Conservation (phyloP, 2,329 filamentous ascomycete genomes). For the Cladophialophora yegresii region DNA sequence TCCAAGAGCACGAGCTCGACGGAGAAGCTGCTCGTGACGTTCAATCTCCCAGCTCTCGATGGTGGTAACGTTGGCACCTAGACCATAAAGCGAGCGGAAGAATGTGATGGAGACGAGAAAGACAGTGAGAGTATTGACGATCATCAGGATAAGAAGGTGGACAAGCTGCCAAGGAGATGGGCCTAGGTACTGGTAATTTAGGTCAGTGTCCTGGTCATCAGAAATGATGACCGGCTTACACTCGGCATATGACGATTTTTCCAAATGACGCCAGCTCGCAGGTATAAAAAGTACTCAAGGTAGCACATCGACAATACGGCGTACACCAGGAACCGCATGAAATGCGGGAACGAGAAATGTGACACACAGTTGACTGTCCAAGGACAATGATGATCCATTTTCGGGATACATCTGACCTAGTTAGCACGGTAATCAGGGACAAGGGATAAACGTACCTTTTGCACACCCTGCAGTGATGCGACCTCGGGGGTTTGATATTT, state of each 20-base stretch:
- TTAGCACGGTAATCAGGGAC: conserved; percentile 12
- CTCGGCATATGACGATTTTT: conserved; percentile 57
- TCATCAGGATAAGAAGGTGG: conserved; percentile 58
- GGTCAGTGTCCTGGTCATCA: conserved; percentile 25
- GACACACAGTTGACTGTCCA: conserved; percentile 69
- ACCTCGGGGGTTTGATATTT: conserved; percentile 61
- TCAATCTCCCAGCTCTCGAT: conserved; percentile 66
- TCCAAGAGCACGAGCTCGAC: conserved; percentile 53
- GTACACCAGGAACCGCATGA: conserved; percentile 64
- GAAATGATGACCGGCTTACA: conserved; percentile 44
- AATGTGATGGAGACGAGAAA: conserved; percentile 59
- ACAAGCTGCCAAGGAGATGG: conserved; percentile 55
- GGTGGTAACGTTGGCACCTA: conserved; percentile 62
- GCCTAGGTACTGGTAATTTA: conserved; percentile 56
- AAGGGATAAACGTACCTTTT: conserved; percentile 51
- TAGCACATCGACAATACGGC: conserved; percentile 60
- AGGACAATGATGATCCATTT: conserved; percentile 69
- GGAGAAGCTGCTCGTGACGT: conserved; percentile 50
- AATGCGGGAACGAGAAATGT: conserved; percentile 66
- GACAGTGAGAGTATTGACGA: conserved; percentile 59
- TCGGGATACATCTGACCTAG: conserved; percentile 59
- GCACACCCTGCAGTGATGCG: conserved; percentile 67
- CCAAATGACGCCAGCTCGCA: conserved; percentile 58
- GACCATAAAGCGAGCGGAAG: conserved; percentile 56
- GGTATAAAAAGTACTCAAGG: conserved; percentile 58